phyloP scores from a whole-genome alignment of 2,329 filamentous ascomycete genomes.

The Alternaria angustiovoidea region DNA sequence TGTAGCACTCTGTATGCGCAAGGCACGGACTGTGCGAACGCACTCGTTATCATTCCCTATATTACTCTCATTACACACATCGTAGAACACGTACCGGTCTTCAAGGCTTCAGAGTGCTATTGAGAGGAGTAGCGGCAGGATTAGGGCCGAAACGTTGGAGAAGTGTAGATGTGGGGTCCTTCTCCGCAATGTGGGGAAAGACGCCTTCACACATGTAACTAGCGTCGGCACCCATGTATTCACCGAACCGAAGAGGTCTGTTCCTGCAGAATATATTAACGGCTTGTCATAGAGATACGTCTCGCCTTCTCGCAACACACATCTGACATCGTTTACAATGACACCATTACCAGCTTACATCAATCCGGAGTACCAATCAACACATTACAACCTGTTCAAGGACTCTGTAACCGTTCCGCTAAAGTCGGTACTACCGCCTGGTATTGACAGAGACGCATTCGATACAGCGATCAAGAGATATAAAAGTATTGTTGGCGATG shows the following conservation, averaged over 20 bases:
- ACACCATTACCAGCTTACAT: conserved; percentile 40
- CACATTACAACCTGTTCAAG: conserved; percentile 54
- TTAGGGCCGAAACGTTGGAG: conserved; percentile 6
- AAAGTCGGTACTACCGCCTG: conserved; percentile 52
- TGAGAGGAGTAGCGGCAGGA: background rate
- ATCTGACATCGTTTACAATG: conserved; percentile 10
- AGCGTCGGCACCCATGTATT: conserved; percentile 1
- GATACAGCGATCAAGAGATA: conserved; percentile 49
- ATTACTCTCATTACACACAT: background rate
- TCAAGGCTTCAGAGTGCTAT: background rate
- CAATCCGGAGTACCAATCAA: conserved; percentile 54
- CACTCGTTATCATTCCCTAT: background rate
- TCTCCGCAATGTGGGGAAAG: conserved; percentile 28
- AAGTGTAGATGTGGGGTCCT: conserved; percentile 23
- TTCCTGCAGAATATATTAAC: conserved; percentile 9
- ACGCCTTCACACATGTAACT: background rate
- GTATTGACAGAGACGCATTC: conserved; percentile 51
- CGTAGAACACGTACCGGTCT: background rate
- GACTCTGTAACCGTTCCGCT: conserved; percentile 51
- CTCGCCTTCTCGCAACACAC: background rate
- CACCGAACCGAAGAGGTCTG: background rate
- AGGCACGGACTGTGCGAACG: background rate
- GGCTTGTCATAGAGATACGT: background rate
- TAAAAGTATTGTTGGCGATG: conserved; percentile 46
- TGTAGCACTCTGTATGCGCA: background rate